These are phyloP conservation scores for Dactylellina drechsleri DNA, from an alignment of 2,329 filamentous ascomycete species.

Conservation along the genomic window DNA sequence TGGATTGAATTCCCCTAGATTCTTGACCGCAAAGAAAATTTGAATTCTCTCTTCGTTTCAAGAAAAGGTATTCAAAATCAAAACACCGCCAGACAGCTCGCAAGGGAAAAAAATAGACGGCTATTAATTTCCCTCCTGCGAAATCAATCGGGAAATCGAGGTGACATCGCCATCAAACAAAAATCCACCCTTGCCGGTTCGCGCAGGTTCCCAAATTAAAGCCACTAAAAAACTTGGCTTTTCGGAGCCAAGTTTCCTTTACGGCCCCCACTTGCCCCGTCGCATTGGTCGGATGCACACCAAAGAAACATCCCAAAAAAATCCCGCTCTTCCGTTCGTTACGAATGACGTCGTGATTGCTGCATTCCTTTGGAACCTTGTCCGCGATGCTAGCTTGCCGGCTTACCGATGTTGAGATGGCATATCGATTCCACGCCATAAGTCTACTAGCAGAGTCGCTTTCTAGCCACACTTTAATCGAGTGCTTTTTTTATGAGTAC, in stretches of 20 bases:
- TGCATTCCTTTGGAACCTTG: neutral
- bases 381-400: conserved; percentile 1
- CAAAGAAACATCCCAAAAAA: neutral
- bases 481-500: no score
- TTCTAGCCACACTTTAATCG: no score
- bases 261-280: conserved; percentile 7
- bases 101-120: neutral
- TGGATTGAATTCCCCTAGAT: neutral
- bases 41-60: neutral
- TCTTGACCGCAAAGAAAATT: neutral
- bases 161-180: conserved; percentile 4
- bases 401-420: neutral
- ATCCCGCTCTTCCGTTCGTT: neutral
- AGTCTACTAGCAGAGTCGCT: no score
- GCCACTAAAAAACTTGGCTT: conserved; percentile 22
- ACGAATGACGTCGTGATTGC: conserved; percentile 27
- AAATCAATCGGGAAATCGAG: conserved; percentile 2
- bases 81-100: neutral
- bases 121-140: conserved; percentile 23
- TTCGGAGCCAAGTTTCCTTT: neutral
- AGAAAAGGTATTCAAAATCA: neutral
- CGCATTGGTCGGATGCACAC: neutral
- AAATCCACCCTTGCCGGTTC: neutral
- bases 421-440: no score
- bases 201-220: conserved; percentile 10